A percentile compares a stretch with the other conserved stretches of the same genome.
Evolutionary conservation across 75 land plant genomes (phyloP).

Genomic region (Ceratopteris richardii): DNA sequence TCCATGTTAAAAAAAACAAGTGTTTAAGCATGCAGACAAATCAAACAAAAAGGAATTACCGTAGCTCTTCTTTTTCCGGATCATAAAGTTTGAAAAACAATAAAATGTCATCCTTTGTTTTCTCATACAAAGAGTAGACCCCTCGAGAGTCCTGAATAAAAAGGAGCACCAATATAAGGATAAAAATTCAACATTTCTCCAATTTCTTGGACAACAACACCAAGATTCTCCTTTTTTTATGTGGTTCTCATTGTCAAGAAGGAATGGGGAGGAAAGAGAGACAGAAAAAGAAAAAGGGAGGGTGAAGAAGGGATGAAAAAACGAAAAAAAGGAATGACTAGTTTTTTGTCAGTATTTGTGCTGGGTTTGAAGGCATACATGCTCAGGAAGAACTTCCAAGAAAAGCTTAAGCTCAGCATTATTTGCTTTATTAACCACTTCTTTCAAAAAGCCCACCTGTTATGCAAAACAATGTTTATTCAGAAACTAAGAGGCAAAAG

Average conservation of each 20-base stretch:
- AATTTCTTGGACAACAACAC: too few species aligned
- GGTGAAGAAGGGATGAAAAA: neutral
- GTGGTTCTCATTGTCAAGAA: too few species aligned
- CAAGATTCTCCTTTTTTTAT: too few species aligned
- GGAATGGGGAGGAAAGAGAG: too few species aligned
- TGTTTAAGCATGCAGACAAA: too few species aligned
- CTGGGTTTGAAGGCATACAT: slow-evolving; percentile 43
- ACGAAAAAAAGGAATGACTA: neutral
- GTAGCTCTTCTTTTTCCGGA: slow-evolving; percentile 82
- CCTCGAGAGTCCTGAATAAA: slow-evolving; percentile 41
- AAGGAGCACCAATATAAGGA: too few species aligned
- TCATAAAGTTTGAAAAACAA: slow-evolving; percentile 89
- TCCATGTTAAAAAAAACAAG: too few species aligned
- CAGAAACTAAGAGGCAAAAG: neutral
- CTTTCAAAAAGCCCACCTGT: slow-evolving; percentile 83
- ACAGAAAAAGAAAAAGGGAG: too few species aligned
- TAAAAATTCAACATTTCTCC: too few species aligned
- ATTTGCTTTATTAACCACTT: slow-evolving; percentile 67
- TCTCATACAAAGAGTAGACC: slow-evolving; percentile 55
- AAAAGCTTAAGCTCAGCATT: slow-evolving; percentile 87
- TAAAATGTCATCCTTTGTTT: slow-evolving; percentile 81
- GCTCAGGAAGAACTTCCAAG: slow-evolving; percentile 73
- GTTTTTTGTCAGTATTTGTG: too few species aligned
- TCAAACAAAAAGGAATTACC: slow-evolving; percentile 34
- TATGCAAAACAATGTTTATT: neutral